These are phyloP conservation scores for Pythium myriotylum DNA, from an alignment of 352 stramenopile species.

Conservation along the genomic window DNA sequence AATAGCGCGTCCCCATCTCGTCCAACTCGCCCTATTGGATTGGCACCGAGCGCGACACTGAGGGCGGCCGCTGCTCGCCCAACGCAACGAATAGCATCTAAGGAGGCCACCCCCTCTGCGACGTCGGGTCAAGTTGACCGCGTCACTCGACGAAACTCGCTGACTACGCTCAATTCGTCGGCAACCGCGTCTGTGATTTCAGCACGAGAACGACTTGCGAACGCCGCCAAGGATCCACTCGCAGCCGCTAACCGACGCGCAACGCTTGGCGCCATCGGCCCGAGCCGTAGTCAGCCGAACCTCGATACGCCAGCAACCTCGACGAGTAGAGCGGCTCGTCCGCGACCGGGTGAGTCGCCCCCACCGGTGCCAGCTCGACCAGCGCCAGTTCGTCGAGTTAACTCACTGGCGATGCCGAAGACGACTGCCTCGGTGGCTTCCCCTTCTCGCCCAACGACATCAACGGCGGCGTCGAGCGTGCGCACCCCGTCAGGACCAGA, in stretches of 20 bases:
- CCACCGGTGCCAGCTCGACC: conserved; percentile 15
- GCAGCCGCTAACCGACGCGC: conserved; percentile 25
- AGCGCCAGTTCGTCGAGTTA: conserved; percentile 8
- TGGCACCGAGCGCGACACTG: neutral
- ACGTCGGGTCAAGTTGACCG: conserved; percentile 19
- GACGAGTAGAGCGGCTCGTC: conserved; percentile 9
- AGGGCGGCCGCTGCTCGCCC: conserved; percentile 1
- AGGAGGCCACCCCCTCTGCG: conserved; percentile 6
- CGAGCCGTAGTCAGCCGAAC: conserved; percentile 20
- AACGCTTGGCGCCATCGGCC: conserved; percentile 28
- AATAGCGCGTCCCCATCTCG: neutral
- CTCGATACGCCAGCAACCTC: conserved; percentile 1
- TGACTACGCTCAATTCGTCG: conserved; percentile 27
- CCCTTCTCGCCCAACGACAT: neutral
- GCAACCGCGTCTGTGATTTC: conserved; percentile 18
- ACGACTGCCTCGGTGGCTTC: conserved; percentile 3
- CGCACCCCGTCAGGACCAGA: conserved; percentile 16
- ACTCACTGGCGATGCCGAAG: conserved; percentile 18
- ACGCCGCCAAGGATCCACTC: conserved; percentile 14
- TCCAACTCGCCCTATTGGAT: conserved; percentile 1
- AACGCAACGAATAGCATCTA: conserved; percentile 4
- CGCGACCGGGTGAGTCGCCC: neutral
- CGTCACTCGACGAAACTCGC: conserved; percentile 27
- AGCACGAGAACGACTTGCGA: conserved; percentile 28
- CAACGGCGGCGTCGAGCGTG: neutral